Evolutionary conservation across 768 basidiomycete species (phyloP), one percentile per base, ranked within the genome.

Genomic region (Macrocybe gigantea): DNA sequence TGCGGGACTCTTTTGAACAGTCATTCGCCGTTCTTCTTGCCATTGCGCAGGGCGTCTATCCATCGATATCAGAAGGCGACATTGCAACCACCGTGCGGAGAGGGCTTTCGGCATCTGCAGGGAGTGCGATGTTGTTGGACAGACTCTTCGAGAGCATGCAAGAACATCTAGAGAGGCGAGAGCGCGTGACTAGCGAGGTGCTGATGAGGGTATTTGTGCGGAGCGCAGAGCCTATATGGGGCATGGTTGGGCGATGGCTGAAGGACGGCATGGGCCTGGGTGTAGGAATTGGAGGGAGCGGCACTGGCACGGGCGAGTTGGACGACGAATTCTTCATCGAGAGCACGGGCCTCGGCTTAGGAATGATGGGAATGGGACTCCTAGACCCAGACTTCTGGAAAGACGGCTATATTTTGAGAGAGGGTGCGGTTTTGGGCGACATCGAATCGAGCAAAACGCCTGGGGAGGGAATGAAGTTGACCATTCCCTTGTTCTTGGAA

Each of bases 251-350:
- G 29, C 68, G 69, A 47, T 93, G 89, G 90, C 63, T 92, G 45
- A 74, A 70, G 41, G 74, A 84, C 54, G 89, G 89, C 0, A 86
- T 86, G 81, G 80, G 80, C 4, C 58, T 74, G 7, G 66, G 69
- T 7, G 53, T 71, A 49, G 62, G 68, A 39, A 47, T 65, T 49
- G 56, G 69, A 48, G 60, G 59, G 35, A 56, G 55, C 13, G 60
- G 61, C 5, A 44, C 54, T 31, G 57, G 54, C 12, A 60, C 63
- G 10, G 68, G 64, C 42, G 71, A 69, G 38, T 67, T 84, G 1
- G 81, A 84, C 13, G 82, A 83, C 8, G 89, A 93, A 56, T 90
- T 90, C 64, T 91, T 92, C 63, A 79, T 93, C 40, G 84, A 86
- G 57, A 77, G 78, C 51, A 88, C 77, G 56, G 82, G 80, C 13